Percentiles rank a stretch among this genome's conserved stretches.
These are phyloP conservation scores for Andrographis paniculata DNA, from an alignment of 305 asterid genomes.

Conservation along the genomic window DNA sequence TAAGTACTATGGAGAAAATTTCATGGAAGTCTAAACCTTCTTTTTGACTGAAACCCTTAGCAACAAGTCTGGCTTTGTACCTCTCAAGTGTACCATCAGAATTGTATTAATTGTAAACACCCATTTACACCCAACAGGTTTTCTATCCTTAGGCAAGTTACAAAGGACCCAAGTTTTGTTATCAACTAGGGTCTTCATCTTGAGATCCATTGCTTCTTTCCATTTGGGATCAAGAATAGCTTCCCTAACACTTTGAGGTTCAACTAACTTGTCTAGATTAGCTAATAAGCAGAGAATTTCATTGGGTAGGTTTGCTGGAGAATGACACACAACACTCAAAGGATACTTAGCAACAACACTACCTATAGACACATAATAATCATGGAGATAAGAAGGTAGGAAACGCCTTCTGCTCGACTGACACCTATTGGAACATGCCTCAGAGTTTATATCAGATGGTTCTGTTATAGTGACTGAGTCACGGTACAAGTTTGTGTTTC, in stretches of 20 bases:
- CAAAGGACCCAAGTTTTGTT: not conserved
- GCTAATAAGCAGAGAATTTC: no score
- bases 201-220: not conserved
- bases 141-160: not conserved
- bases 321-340: no score
- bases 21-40: not conserved
- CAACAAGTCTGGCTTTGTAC: conserved; percentile 3
- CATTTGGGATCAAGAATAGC: not conserved
- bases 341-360: no score
- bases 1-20: not conserved
- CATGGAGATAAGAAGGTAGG: no score
- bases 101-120: conserved; percentile 1
- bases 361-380: no score
- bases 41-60: not conserved
- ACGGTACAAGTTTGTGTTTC: no score
- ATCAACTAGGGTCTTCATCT: not conserved
- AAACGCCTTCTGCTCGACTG: no score
- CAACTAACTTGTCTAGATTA: not conserved
- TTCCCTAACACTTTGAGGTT: not conserved
- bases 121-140: not conserved
- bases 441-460: no score
- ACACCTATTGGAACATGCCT: no score
- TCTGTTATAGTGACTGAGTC: no score
- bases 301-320: no score
- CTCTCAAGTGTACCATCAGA: not conserved